Percentiles rank a stretch among this genome's conserved stretches.
phyloP scores from a whole-genome alignment of 148 eudicot genomes.

The Fagopyrum homotropicum region DNA sequence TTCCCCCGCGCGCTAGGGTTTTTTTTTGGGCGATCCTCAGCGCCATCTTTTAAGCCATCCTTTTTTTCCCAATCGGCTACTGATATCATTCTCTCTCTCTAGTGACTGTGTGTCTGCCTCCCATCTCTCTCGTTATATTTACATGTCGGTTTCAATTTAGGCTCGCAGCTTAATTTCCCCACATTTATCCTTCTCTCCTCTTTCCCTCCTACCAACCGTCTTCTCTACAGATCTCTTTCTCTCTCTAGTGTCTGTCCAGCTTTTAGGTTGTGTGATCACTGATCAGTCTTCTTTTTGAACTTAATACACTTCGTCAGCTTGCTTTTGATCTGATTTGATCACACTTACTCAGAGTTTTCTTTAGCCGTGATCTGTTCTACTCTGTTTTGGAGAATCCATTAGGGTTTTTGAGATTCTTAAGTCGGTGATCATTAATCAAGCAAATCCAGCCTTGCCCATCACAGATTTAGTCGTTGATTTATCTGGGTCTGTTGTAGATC shows the following conservation, averaged over 20 bases:
- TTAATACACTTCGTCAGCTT: neutral
- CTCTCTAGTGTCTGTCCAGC: neutral
- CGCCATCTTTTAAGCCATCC: conserved; percentile 6
- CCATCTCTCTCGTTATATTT: conserved; percentile 7
- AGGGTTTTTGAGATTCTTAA: neutral
- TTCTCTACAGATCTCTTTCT: neutral
- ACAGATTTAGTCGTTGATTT: conserved; percentile 7
- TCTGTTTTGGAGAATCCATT: neutral
- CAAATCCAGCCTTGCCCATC: neutral
- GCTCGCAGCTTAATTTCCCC: conserved; percentile 3
- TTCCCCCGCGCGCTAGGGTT: conserved; percentile 10
- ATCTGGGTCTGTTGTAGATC: conserved; percentile 31
- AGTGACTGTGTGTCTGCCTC: conserved; percentile 6
- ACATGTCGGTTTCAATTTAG: conserved; percentile 10
- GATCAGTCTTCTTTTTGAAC: neutral
- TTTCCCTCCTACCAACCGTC: neutral
- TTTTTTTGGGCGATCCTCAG: neutral
- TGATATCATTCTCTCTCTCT: conserved; percentile 11
- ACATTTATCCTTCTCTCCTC: neutral
- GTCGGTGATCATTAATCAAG: neutral
- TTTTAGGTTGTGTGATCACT: neutral
- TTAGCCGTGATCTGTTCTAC: neutral
- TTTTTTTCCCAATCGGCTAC: conserved; percentile 11
- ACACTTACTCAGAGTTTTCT: neutral
- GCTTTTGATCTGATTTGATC: neutral